Evolutionary conservation across 495 filamentous ascomycete genomes (phyloP), one percentile per base, ranked within the genome.

Genomic region (Durotheca rogersii): DNA sequence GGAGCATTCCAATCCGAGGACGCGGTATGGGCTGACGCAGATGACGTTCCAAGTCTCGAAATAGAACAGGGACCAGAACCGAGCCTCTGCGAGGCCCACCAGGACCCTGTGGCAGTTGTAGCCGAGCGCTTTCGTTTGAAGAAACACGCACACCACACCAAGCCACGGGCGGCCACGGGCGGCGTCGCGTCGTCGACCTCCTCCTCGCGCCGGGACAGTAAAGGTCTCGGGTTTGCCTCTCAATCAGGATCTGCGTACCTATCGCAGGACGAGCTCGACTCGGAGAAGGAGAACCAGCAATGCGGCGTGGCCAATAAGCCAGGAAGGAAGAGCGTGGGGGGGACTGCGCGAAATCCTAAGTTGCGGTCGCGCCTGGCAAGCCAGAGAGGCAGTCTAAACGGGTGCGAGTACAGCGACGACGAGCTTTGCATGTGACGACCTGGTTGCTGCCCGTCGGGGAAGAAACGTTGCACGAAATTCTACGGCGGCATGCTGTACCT

Each of bases 341-440:
- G 37, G 40, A 39, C 33, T 11, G 7, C 55, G 27, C 41, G 53
- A 7, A 35, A 48, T 12, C 16, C 38, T 4, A 58, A 50, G 19
- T 33, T 50, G 40, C 35, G 39, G 21, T 47, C 42, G 6, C 56
- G 52, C 47, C 40, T 60, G 3, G 36, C 36, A 20, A 56, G 51
- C 18, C 42, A 23, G 36, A 42, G 29, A 17, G 52, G 47, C 38
- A 35, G 15, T 17, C 34, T 47, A n/a, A n/a, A n/a, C 4, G 29
- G 46, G 12, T 46, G 44, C 23, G 46, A 41, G 14, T 61, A 56
- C 18, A 71, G 68, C 44, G 71, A 71, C 21, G 71, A 73, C 30
- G 71, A 72, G 58, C 63, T 72, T 30, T 64, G 68, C 30, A 60
- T 67, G 38, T 72, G 36, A 59, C n/a, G n/a, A 33, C 20, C 23